A percentile compares a stretch with the other conserved stretches of the same genome.
These are phyloP conservation scores for Exophiala lecanii-corni DNA, from an alignment of 2,329 filamentous ascomycete species.

Conservation along the genomic window DNA sequence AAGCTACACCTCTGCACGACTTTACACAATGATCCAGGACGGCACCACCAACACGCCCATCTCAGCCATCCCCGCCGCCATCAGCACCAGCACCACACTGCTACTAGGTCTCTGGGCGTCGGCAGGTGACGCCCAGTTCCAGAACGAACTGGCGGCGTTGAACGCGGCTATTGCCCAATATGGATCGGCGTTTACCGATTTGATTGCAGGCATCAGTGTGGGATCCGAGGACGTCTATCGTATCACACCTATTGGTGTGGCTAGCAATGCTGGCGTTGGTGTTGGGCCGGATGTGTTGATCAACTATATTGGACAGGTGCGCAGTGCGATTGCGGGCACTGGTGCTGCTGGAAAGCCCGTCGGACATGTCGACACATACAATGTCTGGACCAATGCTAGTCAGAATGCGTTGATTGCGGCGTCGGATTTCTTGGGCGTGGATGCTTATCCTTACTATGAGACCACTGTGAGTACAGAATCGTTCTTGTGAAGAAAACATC, in stretches of 20 bases:
- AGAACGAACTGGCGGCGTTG: slow-evolving; percentile 71
- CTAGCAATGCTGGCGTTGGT: slow-evolving; percentile 59
- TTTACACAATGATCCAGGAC: slow-evolving; percentile 63
- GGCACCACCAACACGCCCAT: slow-evolving; percentile 60
- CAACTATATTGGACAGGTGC: slow-evolving; percentile 66
- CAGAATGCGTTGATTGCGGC: slow-evolving; percentile 56
- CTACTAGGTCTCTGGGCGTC: slow-evolving; percentile 83
- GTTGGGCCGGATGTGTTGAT: slow-evolving; percentile 58
- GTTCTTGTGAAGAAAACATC: too few relatives aligned
- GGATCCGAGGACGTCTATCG: slow-evolving; percentile 86
- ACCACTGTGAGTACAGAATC: slow-evolving; percentile 47
- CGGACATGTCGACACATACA: slow-evolving; percentile 90
- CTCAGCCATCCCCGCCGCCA: slow-evolving; percentile 74
- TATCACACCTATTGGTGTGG: slow-evolving; percentile 64
- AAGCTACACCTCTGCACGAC: slow-evolving; percentile 44
- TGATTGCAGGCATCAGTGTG: slow-evolving; percentile 77
- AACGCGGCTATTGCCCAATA: slow-evolving; percentile 64
- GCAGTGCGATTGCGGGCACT: slow-evolving; percentile 60
- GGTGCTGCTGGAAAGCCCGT: slow-evolving; percentile 54
- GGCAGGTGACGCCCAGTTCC: slow-evolving; percentile 57
- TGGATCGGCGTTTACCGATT: slow-evolving; percentile 58
- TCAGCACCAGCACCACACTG: slow-evolving; percentile 70
- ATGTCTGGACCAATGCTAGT: slow-evolving; percentile 73
- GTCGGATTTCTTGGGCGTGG: slow-evolving; percentile 75
- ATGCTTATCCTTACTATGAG: slow-evolving; percentile 82